Base-by-base conservation (phyloP, 306 rosid species). In the Dalbergia cultrata region DNA sequence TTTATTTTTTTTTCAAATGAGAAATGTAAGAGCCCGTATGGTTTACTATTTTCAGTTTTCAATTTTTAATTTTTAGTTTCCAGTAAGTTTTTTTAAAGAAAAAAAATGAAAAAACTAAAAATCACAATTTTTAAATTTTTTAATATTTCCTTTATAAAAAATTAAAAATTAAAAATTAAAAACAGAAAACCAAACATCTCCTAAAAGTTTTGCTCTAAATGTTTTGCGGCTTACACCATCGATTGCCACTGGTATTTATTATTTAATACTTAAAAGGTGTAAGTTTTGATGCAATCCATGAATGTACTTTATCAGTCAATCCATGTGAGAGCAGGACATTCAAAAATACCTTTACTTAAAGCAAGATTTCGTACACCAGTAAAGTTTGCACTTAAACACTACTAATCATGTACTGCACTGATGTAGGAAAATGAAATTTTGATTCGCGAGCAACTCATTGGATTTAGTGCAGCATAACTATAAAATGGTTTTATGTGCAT, bases 291-390 rank as follows among this genome's bases (percentile, higher is more conserved):
- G 72, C 58, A 64, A 34, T 61, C 61, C 69, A 63, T 76, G 72
- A 33, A 57, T 76, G 47, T 31, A 81, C 76, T 45, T 67, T 67
- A 44, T 9, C 47, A 75, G 61, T 41, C 56, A 56, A 33, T 77
- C 77, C 74, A 72, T 72, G 68, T 45, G 80, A 64, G 77, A 77
- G 67, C 72, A 74, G 41, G 63, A 80, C 62, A 59, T 70, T 56
- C 17, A 69, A 45, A 70, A 34, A 37, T 72, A 74, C 56, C 80
- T 81, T 81, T 80, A 54, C 57, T 57, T 74, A 74, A 57, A 45
- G 80, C 64, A 73, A 33, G 53, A 65, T 80, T 62, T 73, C 53
- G 61, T 54, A 75, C 35, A 41, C 64, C 74, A 7, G 60, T 66
- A 52, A 80, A 71, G 41, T 47, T 47, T 70, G 3, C 14, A 22